phyloP scores from a whole-genome alignment of 257 asterid species.

The Euphrasia confusa region DNA sequence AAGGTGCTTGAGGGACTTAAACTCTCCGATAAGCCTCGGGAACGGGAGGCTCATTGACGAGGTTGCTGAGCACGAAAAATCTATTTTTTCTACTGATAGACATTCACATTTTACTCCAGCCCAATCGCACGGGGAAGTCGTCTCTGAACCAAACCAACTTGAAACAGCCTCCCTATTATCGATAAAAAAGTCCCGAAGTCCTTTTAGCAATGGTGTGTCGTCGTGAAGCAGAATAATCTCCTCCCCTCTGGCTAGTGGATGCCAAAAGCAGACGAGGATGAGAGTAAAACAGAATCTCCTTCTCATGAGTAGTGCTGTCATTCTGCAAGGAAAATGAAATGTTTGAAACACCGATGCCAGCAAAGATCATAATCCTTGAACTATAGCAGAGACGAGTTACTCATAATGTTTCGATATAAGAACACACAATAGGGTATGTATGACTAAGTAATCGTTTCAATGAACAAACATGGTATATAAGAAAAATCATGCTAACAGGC shows the following conservation, averaged over 20 bases:
- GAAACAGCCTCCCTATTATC: conserved; percentile 31
- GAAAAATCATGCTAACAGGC: no score
- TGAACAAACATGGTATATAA: no score
- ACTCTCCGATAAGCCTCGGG: conserved; percentile 36
- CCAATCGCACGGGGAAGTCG: conserved; percentile 56
- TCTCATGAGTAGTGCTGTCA: conserved; percentile 4
- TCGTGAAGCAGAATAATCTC: conserved; percentile 17
- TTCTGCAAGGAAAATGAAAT: conserved; percentile 16
- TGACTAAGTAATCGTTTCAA: no score
- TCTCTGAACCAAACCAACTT: conserved; percentile 40
- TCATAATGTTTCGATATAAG: no score
- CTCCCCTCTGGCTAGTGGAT: conserved; percentile 22
- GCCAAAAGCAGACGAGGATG: conserved; percentile 26
- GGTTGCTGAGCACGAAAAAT: conserved; percentile 28
- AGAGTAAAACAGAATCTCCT: conserved; percentile 25
- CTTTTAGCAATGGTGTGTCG: conserved; percentile 36
- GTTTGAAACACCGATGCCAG: no score
- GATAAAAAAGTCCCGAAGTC: conserved; percentile 36
- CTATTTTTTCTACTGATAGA: conserved; percentile 32
- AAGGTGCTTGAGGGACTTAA: conserved; percentile 48
- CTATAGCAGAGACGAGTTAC: no score
- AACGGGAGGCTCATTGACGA: conserved; percentile 46
- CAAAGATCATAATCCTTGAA: no score
- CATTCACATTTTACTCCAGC: conserved; percentile 56
- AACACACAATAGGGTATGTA: no score